A percentile compares a stretch with the other conserved stretches of the same genome.
phyloP scores from a whole-genome alignment of 148 eudicot species.

The Agrostemma githago region DNA sequence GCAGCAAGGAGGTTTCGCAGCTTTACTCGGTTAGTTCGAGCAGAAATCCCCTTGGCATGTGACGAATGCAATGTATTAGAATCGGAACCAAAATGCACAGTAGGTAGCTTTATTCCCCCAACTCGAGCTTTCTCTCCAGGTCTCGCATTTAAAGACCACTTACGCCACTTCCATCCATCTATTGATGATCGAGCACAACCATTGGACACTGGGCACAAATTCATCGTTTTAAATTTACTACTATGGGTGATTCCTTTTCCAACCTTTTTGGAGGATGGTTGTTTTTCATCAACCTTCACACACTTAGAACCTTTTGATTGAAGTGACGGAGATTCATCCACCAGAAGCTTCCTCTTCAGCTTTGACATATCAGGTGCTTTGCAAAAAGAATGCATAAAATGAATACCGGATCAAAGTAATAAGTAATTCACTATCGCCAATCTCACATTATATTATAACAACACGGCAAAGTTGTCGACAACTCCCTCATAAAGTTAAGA shows the following conservation, averaged over 20 bases:
- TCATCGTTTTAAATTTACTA: slow-evolving; percentile 33
- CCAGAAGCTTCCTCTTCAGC: slow-evolving; percentile 49
- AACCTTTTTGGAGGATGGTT: slow-evolving; percentile 32
- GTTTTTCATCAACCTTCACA: slow-evolving; percentile 33
- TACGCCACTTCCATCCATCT: slow-evolving; percentile 94
- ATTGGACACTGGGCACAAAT: slow-evolving; percentile 55
- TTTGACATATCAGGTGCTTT: slow-evolving; percentile 42
- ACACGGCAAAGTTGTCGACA: too few species aligned
- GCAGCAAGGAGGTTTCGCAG: slow-evolving; percentile 93
- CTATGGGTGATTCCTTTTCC: slow-evolving; percentile 27
- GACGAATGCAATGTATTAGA: slow-evolving; percentile 36
- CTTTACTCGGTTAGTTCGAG: slow-evolving; percentile 92
- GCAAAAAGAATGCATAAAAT: slow-evolving; percentile 15
- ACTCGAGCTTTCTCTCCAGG: slow-evolving; percentile 79
- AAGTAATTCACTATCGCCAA: slow-evolving; percentile 3
- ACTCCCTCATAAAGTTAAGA: too few species aligned
- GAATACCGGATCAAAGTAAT: neutral
- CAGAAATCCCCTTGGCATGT: slow-evolving; percentile 67
- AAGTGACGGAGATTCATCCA: slow-evolving; percentile 35
- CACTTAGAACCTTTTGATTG: slow-evolving; percentile 40
- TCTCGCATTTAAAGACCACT: slow-evolving; percentile 73
- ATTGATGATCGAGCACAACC: slow-evolving; percentile 94
- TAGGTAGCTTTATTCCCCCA: slow-evolving; percentile 46
- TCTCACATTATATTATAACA: neutral
- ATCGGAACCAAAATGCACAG: slow-evolving; percentile 36